Conservation (phyloP, 768 basidiomycete species). For the Strobilomyces confusus region DNA sequence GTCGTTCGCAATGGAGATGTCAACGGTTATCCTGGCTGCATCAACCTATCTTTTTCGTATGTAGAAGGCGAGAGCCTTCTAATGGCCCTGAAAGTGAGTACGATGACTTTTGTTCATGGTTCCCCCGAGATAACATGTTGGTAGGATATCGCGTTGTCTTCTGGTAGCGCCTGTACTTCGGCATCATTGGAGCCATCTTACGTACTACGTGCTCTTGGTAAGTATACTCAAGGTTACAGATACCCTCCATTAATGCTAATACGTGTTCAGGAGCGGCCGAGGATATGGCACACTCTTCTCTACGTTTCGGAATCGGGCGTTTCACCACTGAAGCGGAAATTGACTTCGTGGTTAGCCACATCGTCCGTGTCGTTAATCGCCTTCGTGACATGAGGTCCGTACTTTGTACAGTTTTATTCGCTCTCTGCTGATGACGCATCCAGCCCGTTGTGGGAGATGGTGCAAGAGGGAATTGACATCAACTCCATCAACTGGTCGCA, state of each 20-base stretch:
- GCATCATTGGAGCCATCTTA: constrained; percentile 98
- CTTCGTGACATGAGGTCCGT: constrained; percentile 90
- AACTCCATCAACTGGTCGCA: constrained; percentile 93
- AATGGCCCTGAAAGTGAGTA: constrained; percentile 90
- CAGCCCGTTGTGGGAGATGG: constrained; percentile 99
- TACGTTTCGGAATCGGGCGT: constrained; percentile 95
- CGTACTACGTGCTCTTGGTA: constrained; percentile 91
- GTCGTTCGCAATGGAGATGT: constrained; percentile 93
- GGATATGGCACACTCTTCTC: constrained; percentile 97
- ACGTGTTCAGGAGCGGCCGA: constrained; percentile 74
- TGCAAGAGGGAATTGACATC: constrained; percentile 97
- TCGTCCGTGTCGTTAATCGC: constrained; percentile 79
- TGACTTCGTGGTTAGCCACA: constrained; percentile 87
- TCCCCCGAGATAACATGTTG: neutral
- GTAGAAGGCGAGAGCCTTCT: constrained; percentile 96
- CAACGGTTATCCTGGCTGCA: constrained; percentile 91
- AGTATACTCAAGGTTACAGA: constrained; percentile 11
- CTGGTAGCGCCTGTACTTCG: constrained; percentile 97
- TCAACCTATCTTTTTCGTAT: constrained; percentile 94
- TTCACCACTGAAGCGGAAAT: constrained; percentile 98
- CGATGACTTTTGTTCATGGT: neutral
- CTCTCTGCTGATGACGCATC: constrained; percentile 7
- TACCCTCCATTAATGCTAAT: neutral
- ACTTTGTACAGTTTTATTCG: neutral
- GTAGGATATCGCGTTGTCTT: constrained; percentile 94